Conservation (phyloP, 768 basidiomycete genomes). For the Lactarius pseudohatsudake region DNA sequence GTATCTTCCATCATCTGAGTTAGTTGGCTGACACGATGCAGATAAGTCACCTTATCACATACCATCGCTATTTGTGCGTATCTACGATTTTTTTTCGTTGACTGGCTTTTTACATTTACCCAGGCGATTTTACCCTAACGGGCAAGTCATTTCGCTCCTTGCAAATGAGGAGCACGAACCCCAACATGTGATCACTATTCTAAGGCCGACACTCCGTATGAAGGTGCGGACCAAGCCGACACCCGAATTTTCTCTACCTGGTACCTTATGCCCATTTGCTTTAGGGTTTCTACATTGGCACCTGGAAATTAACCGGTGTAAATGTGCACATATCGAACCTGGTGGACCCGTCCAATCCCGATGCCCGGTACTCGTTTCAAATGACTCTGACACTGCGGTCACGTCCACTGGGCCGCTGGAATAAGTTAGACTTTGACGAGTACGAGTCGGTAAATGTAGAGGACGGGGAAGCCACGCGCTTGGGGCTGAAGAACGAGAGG, state of each 20-base stretch:
- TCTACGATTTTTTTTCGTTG: background rate
- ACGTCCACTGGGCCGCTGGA: constrained; percentile 82
- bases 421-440: constrained; percentile 68
- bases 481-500: constrained; percentile 78
- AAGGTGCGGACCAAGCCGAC: constrained; percentile 49
- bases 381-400: constrained; percentile 74
- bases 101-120: constrained; percentile 1
- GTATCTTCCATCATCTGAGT: constrained; percentile 1
- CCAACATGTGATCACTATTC: constrained; percentile 67
- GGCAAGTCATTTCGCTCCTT: constrained; percentile 81
- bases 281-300: constrained; percentile 71
- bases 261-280: background rate
- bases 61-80: constrained; percentile 85
- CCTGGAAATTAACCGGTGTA: constrained; percentile 66
- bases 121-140: constrained; percentile 86
- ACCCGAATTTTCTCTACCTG: background rate
- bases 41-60: constrained; percentile 86
- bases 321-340: constrained; percentile 64
- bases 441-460: constrained; percentile 79
- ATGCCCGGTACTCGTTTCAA: constrained; percentile 60
- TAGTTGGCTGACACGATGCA: constrained; percentile 35
- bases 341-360: constrained; percentile 45
- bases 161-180: constrained; percentile 76
- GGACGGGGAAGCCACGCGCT: constrained; percentile 66
- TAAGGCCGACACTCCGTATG: constrained; percentile 76